These are phyloP conservation scores for Alternaria burnsii DNA, from an alignment of 2,329 filamentous ascomycete genomes.

Conservation along the genomic window DNA sequence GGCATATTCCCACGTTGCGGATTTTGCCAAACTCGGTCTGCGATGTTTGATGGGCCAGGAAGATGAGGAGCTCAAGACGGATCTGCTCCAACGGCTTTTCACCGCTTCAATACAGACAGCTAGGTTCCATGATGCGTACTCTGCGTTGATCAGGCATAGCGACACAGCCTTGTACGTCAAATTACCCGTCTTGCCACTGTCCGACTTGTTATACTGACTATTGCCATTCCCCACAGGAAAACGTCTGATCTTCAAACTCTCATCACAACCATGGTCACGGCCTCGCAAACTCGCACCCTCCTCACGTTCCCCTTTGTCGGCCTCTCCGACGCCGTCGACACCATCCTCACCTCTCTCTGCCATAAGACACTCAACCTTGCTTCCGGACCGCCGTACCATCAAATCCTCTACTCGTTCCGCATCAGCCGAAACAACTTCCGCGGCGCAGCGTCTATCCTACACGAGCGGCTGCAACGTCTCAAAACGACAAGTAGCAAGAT, in stretches of 20 bases:
- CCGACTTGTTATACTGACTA: constrained; percentile 14
- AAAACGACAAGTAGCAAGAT: constrained; percentile 50
- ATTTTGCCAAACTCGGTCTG: constrained; percentile 80
- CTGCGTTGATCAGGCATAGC: constrained; percentile 75
- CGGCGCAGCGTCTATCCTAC: constrained; percentile 70
- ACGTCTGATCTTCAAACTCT: constrained; percentile 75
- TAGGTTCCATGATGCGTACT: constrained; percentile 84
- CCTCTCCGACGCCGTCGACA: constrained; percentile 80
- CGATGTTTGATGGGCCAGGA: constrained; percentile 38
- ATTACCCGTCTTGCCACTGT: neutral
- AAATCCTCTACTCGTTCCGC: constrained; percentile 90
- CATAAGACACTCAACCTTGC: constrained; percentile 72
- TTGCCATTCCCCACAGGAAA: constrained; percentile 55
- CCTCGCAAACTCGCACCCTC: constrained; percentile 55
- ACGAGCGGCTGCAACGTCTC: constrained; percentile 64
- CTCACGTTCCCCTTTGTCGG: constrained; percentile 80
- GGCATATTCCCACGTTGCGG: constrained; percentile 80
- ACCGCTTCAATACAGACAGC: constrained; percentile 79
- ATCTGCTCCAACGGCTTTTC: constrained; percentile 82
- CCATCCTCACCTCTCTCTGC: constrained; percentile 76
- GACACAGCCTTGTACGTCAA: constrained; percentile 68
- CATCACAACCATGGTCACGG: constrained; percentile 52
- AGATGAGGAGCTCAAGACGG: constrained; percentile 45
- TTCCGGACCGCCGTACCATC: constrained; percentile 74
- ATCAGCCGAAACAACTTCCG: constrained; percentile 86